Percentiles rank a stretch among this genome's conserved stretches.
Conservation (phyloP, 495 filamentous ascomycete genomes). For the Lindgomyces ingoldianus region DNA sequence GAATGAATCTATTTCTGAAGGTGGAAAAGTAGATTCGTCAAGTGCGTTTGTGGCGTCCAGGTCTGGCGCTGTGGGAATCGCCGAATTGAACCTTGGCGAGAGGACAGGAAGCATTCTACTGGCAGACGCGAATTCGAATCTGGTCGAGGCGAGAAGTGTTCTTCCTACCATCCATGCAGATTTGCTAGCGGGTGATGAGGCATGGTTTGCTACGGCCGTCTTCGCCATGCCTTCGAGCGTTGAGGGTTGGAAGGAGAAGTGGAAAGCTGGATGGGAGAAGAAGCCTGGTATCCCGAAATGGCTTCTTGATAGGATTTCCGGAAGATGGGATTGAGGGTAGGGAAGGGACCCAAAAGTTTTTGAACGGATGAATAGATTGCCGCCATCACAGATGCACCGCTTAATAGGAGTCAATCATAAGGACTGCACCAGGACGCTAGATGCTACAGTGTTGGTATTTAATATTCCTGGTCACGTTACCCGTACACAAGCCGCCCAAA, state of each 20-base stretch:
- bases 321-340: constrained; percentile 32
- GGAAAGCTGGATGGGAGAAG: constrained; percentile 37
- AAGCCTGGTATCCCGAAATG: constrained; percentile 32
- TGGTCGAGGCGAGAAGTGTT: constrained; percentile 68
- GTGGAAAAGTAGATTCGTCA: constrained; percentile 52
- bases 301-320: constrained; percentile 29
- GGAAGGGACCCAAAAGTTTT: background rate
- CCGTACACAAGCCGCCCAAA: background rate
- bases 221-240: constrained; percentile 43
- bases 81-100: constrained; percentile 52
- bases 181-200: constrained; percentile 43
- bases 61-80: constrained; percentile 68
- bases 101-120: constrained; percentile 63
- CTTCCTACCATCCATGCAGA: constrained; percentile 62
- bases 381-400: background rate
- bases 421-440: background rate
- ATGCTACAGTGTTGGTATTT: background rate
- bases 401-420: background rate
- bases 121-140: constrained; percentile 76
- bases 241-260: constrained; percentile 33
- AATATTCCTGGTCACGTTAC: constrained; percentile 7
- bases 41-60: constrained; percentile 66
- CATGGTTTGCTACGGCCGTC: constrained; percentile 55
- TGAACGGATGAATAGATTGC: background rate
- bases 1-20: constrained; percentile 56